These are phyloP conservation scores for Pseudogymnoascus sp. DNA, from an alignment of 2,329 filamentous ascomycete genomes.

Conservation along the genomic window DNA sequence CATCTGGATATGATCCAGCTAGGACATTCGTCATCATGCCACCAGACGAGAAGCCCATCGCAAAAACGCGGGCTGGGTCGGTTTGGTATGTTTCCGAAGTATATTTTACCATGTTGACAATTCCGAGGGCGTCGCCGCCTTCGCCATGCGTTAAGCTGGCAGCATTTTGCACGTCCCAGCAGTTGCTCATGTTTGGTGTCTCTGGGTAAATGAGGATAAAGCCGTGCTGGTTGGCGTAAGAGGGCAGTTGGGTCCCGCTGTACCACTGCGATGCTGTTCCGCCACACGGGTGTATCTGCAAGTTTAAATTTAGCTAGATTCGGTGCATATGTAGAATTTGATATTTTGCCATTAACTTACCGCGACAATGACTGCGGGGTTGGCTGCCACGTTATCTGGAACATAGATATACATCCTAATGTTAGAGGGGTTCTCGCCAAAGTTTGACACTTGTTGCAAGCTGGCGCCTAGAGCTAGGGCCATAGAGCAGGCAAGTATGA, in stretches of 20 bases:
- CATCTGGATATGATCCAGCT: constrained; percentile 37
- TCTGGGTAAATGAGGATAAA: constrained; percentile 52
- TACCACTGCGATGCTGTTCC: constrained; percentile 44
- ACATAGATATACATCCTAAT: constrained; percentile 40
- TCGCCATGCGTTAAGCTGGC: constrained; percentile 45
- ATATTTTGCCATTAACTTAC: constrained; percentile 23
- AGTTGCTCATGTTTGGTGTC: constrained; percentile 42
- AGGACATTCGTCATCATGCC: constrained; percentile 42
- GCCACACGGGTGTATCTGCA: constrained; percentile 44
- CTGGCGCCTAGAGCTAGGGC: not conserved
- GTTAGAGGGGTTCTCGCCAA: constrained; percentile 34
- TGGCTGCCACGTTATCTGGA: constrained; percentile 35
- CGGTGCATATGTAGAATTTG: not conserved
- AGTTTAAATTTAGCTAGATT: not conserved
- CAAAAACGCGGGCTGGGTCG: constrained; percentile 40
- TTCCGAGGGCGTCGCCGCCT: constrained; percentile 45
- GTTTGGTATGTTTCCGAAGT: constrained; percentile 41
- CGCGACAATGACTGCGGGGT: constrained; percentile 47
- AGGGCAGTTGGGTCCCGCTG: constrained; percentile 43
- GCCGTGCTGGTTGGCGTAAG: constrained; percentile 43
- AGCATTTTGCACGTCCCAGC: constrained; percentile 49
- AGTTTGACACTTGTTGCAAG: constrained; percentile 30
- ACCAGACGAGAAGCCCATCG: constrained; percentile 36
- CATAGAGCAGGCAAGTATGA: not conserved
- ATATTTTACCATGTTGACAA: constrained; percentile 50